Evolutionary conservation across 2,329 filamentous ascomycete species (phyloP).

Genomic region (Chaetomium globosum): DNA sequence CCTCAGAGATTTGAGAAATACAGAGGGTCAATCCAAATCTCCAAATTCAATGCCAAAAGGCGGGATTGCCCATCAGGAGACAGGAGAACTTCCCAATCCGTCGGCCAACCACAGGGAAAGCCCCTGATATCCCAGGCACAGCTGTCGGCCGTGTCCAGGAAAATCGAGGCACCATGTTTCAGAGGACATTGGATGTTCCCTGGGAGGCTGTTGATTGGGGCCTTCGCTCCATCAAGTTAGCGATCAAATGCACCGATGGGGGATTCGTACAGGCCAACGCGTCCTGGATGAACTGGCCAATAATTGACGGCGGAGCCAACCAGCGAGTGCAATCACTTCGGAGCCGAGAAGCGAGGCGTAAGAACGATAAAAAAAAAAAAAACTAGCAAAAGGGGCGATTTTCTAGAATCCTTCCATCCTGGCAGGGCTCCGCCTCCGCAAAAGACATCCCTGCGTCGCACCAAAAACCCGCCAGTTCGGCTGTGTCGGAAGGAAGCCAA

Average conservation of each 20-base stretch:
- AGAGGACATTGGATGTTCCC: constrained; percentile 59
- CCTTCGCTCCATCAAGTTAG: background rate
- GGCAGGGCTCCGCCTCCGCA: constrained; percentile 28
- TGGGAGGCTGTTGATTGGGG: constrained; percentile 38
- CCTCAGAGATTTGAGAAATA: background rate
- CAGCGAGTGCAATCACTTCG: background rate
- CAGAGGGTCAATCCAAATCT: constrained; percentile 16
- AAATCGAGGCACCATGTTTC: constrained; percentile 47
- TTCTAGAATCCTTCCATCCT: constrained; percentile 34
- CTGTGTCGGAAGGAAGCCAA: constrained; percentile 26
- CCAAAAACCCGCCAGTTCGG: constrained; percentile 29
- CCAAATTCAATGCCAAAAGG: constrained; percentile 6
- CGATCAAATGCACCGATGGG: no score
- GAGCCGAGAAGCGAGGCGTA: background rate
- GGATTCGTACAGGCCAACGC: constrained; percentile 3
- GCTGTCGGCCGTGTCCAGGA: background rate
- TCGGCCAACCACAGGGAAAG: background rate
- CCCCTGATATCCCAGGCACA: constrained; percentile 1
- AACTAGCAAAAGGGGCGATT: constrained; percentile 8
- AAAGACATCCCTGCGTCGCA: constrained; percentile 20
- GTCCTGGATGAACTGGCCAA: background rate
- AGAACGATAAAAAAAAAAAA: background rate
- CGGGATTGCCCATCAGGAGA: background rate
- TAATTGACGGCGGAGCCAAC: background rate
- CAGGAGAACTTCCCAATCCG: background rate